Base-by-base conservation (phyloP, 768 basidiomycete genomes). In the Calocera viscosa region DNA sequence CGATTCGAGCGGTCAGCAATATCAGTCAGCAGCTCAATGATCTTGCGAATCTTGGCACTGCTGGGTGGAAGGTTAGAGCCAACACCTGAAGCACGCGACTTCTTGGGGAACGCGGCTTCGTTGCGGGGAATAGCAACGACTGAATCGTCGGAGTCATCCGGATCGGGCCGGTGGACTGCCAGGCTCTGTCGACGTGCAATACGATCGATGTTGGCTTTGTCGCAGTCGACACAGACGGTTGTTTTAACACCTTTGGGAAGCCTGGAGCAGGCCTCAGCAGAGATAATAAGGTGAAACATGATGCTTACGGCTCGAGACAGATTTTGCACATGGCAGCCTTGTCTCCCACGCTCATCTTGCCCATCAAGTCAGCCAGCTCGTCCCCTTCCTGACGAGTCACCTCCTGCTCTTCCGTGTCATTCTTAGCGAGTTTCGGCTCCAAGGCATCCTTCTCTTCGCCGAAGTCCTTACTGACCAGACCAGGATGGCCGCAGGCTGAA, bases 401-500 rank as follows among this genome's bases (percentile, higher is more conserved):
- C 1, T 80, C 78, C 33, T 83, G 82, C 11, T 81, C 82, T 5
- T 79, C 78, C 63, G 80, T 80, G 71, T 83, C 81, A 26, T 71
- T 66, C 24, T 64, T 43, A 8, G 81, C 78, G 2, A 81, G 74
- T 67, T 81, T 84, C 5, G 88, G 82, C 10, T 91, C 88, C 5
- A 94, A 78, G 0, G 90, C 93, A 63, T 90, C 91, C 24, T 80
- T 77, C 72, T 94, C 93, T 16, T 79, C 76, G 74, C 80, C 81
- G 77, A 87, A 87, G 74, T 89, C 88, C 68, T 88, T 86, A 1
- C 86, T 83, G 16, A 95, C 86, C 11, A 96, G 82, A 0, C 83
- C 80, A 0, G 94, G 93, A 72, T 96, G 94, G 71, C 92, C 89
- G 74, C 94, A 97, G 0, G 94, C 94, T 95, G 66, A 10, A 26